Percentiles rank a stretch among this genome's conserved stretches.
Conservation (phyloP, 768 basidiomycete genomes). For the Auricularia sp. region DNA sequence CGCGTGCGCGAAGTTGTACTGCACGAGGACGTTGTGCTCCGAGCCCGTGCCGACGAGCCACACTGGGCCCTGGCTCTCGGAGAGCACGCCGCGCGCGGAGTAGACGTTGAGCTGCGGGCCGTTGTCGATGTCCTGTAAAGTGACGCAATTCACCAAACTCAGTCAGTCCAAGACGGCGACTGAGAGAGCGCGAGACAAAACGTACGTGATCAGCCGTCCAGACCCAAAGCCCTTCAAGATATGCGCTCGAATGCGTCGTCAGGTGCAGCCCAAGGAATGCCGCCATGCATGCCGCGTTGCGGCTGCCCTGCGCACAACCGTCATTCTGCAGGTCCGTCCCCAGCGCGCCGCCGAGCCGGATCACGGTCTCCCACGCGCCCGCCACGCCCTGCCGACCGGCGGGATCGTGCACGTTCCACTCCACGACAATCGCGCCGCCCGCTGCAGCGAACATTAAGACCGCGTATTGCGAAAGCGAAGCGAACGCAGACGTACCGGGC, state of each 20-base stretch:
- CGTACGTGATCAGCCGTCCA: slow-evolving; percentile 31
- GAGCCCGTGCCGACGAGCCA: slow-evolving; percentile 72
- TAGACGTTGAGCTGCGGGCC: slow-evolving; percentile 43
- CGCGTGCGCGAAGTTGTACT: slow-evolving; percentile 55
- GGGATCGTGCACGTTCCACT: slow-evolving; percentile 45
- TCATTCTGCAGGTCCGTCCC: not conserved
- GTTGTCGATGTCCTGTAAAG: slow-evolving; percentile 53
- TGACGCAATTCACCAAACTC: not conserved
- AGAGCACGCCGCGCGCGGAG: slow-evolving; percentile 62
- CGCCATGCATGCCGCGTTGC: slow-evolving; percentile 34
- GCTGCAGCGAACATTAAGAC: slow-evolving; percentile 6
- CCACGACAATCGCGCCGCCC: slow-evolving; percentile 52
- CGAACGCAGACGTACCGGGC: slow-evolving; percentile 16
- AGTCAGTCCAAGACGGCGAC: no score
- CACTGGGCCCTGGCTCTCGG: slow-evolving; percentile 64
- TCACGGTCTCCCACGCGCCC: slow-evolving; percentile 49
- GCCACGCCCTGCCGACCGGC: slow-evolving; percentile 38
- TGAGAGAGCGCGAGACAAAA: not conserved
- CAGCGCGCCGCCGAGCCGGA: slow-evolving; percentile 16
- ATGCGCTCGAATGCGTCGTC: slow-evolving; percentile 26
- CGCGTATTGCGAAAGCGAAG: no score
- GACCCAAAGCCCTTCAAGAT: slow-evolving; percentile 49
- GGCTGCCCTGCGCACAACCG: not conserved
- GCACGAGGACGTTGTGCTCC: slow-evolving; percentile 60
- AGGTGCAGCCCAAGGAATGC: slow-evolving; percentile 61